Evolutionary conservation across 768 basidiomycete species (phyloP).

Genomic region (Udeniomyces megalosporus): DNA sequence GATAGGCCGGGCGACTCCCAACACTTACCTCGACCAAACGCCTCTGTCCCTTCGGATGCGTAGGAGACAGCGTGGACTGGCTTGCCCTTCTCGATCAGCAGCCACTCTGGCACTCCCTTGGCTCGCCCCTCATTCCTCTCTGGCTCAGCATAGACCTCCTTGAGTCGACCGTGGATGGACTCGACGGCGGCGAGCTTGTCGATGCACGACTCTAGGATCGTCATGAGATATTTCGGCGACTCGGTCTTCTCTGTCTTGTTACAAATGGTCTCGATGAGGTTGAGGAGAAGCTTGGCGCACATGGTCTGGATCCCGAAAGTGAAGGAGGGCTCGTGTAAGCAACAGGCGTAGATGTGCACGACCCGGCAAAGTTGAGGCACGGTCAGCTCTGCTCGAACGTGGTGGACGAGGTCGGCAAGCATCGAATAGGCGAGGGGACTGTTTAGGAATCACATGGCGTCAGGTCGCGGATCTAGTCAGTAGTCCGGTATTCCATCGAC

Average conservation of each 20-base stretch:
- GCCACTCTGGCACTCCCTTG: constrained; percentile 34
- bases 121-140: constrained; percentile 16
- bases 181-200: constrained; percentile 71
- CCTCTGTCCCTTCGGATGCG: constrained; percentile 58
- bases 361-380: constrained; percentile 58
- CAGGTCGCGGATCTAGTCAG: background rate
- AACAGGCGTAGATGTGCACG: constrained; percentile 66
- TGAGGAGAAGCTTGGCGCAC: constrained; percentile 83
- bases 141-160: constrained; percentile 26
- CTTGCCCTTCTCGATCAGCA: constrained; percentile 66
- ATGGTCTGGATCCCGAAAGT: constrained; percentile 68
- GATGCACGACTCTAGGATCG: constrained; percentile 66
- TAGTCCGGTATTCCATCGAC: no score
- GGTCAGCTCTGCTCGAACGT: constrained; percentile 66
- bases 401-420: constrained; percentile 83
- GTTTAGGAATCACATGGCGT: background rate
- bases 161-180: constrained; percentile 43
- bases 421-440: constrained; percentile 71
- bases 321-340: constrained; percentile 75
- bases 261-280: constrained; percentile 65
- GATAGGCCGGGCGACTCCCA: no score
- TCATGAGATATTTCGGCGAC: constrained; percentile 50
- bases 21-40: constrained; percentile 62
- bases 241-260: constrained; percentile 55
- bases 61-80: constrained; percentile 64